Conservation (phyloP, 176 grass and related monocot species). For the Saccharum spontaneum region DNA sequence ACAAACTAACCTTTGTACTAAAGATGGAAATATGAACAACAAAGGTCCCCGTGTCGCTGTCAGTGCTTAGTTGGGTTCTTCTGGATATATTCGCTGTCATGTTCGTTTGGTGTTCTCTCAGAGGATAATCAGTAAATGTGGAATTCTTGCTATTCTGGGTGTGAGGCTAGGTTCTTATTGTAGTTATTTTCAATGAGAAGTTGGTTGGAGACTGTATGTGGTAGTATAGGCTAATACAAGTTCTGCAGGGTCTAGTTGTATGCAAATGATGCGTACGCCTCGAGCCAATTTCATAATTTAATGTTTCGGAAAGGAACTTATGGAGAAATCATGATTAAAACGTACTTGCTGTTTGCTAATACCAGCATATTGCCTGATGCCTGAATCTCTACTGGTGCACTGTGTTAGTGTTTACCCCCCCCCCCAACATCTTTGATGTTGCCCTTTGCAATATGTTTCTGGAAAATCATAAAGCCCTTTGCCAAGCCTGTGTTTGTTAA, state of each 20-base stretch:
- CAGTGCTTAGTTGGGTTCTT: constrained; percentile 5
- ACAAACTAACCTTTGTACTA: too few relatives aligned
- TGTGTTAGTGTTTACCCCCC: not conserved
- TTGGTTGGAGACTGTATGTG: not conserved
- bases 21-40: too few relatives aligned
- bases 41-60: constrained; percentile 19
- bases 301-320: not conserved
- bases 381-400: not conserved
- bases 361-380: not conserved
- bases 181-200: not conserved
- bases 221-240: not conserved
- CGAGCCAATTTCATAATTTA: not conserved
- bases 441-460: not conserved
- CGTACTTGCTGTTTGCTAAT: not conserved
- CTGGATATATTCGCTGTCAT: not conserved
- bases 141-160: not conserved
- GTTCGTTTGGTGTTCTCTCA: not conserved
- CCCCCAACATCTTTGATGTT: not conserved
- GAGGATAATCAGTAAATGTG: not conserved
- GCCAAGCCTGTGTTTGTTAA: not conserved
- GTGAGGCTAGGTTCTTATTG: not conserved
- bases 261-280: not conserved
- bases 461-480: not conserved
- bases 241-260: not conserved
- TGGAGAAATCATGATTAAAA: not conserved